phyloP scores from a whole-genome alignment of 441 rosid genomes.

The Lepidium campestre region DNA sequence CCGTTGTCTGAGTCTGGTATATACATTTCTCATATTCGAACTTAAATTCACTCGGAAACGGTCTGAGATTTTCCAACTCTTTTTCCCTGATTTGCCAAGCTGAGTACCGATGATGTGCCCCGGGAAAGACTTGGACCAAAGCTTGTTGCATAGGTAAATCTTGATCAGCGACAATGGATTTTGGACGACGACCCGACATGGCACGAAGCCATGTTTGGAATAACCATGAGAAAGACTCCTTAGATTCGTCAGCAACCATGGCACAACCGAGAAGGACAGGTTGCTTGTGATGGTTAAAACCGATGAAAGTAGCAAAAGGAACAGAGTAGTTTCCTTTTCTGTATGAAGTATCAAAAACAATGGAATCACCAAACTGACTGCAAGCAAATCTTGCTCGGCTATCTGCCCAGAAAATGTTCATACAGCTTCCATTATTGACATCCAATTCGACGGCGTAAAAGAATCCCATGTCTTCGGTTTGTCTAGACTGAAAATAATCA shows the following conservation, averaged over 20 bases:
- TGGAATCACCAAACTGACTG: slow-evolving; percentile 77
- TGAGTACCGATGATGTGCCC: slow-evolving; percentile 71
- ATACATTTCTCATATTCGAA: slow-evolving; percentile 70
- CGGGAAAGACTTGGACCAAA: slow-evolving; percentile 58
- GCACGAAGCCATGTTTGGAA: slow-evolving; percentile 78
- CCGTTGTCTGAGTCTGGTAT: slow-evolving; percentile 59
- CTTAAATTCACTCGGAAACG: slow-evolving; percentile 55
- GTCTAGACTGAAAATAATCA: slow-evolving; percentile 64
- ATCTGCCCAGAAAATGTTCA: slow-evolving; percentile 84
- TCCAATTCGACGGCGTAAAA: slow-evolving; percentile 59
- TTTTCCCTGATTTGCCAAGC: slow-evolving; percentile 62
- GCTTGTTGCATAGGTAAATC: slow-evolving; percentile 68
- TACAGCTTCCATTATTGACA: slow-evolving; percentile 40
- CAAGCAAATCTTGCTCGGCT: slow-evolving; percentile 80
- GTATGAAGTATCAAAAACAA: slow-evolving; percentile 72
- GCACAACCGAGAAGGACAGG: slow-evolving; percentile 86
- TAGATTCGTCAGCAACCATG: slow-evolving; percentile 55
- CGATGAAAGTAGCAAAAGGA: slow-evolving; percentile 76
- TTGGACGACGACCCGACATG: slow-evolving; percentile 67
- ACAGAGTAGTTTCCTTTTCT: slow-evolving; percentile 47
- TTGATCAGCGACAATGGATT: slow-evolving; percentile 77
- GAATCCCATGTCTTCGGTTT: slow-evolving; percentile 74
- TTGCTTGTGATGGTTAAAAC: slow-evolving; percentile 83
- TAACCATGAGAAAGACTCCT: slow-evolving; percentile 71
- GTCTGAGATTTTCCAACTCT: slow-evolving; percentile 52